Evolutionary conservation across 164 flowering plant genomes (phyloP).

Genomic region (Macadamia tetraphylla): DNA sequence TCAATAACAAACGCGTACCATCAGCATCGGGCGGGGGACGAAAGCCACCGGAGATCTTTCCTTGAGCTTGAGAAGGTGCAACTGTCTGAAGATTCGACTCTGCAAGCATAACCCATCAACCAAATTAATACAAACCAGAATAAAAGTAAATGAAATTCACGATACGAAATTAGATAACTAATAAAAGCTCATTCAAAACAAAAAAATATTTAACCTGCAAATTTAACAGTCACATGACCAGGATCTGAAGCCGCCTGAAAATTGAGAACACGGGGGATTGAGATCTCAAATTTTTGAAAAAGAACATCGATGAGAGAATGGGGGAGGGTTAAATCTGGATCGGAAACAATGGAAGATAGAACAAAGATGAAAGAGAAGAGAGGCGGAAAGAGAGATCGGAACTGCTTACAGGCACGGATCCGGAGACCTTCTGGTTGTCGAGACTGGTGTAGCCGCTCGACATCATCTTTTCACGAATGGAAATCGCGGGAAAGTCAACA

Average conservation of each 20-base stretch:
- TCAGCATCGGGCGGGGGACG: constrained; percentile 94
- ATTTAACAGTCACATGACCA: constrained; percentile 59
- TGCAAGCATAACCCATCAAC: constrained; percentile 19
- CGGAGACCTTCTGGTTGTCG: constrained; percentile 75
- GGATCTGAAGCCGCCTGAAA: constrained; percentile 77
- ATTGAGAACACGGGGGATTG: neutral
- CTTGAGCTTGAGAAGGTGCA: constrained; percentile 70
- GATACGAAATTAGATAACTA: neutral
- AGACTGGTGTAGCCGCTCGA: constrained; percentile 69
- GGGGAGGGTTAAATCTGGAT: neutral
- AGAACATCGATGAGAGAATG: neutral
- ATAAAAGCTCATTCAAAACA: neutral
- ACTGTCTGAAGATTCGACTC: constrained; percentile 80
- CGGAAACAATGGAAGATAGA: neutral
- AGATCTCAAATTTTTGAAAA: constrained; percentile 15
- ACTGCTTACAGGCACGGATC: constrained; percentile 80
- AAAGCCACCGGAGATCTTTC: constrained; percentile 67
- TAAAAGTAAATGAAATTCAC: neutral
- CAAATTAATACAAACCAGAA: constrained; percentile 3
- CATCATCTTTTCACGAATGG: constrained; percentile 57
- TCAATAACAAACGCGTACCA: constrained; percentile 35
- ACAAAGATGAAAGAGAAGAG: constrained; percentile 1
- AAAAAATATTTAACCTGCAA: constrained; percentile 26
- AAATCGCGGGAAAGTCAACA: constrained; percentile 1
- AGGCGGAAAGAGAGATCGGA: neutral